These are phyloP conservation scores for Apophysomyces ossiformis DNA, from an alignment of 371 early-diverging fungal genomes.

Conservation along the genomic window DNA sequence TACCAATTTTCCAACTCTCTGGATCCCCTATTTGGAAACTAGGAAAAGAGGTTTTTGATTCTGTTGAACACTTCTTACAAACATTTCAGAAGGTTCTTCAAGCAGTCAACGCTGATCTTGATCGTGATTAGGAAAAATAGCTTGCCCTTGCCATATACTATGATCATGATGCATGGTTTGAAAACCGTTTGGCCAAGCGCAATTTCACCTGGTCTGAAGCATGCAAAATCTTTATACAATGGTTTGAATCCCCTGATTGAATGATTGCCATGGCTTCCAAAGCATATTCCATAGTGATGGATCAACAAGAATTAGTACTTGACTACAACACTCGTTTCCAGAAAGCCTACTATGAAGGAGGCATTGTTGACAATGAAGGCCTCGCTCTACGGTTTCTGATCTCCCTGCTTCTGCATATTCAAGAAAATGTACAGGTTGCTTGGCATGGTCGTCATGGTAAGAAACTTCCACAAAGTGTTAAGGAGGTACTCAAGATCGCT, in stretches of 20 bases:
- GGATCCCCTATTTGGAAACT: neutral
- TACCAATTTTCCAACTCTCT: neutral
- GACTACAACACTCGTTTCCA: neutral
- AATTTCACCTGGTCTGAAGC: neutral
- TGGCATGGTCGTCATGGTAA: slow-evolving; percentile 7
- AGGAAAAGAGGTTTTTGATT: neutral
- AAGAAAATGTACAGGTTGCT: neutral
- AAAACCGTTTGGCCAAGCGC: neutral
- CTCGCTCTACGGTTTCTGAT: neutral
- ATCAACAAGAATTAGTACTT: neutral
- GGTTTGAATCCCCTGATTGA: neutral
- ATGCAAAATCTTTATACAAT: neutral
- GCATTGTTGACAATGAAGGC: slow-evolving; percentile 2
- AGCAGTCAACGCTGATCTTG: neutral
- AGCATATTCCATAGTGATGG: neutral
- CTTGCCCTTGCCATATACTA: neutral
- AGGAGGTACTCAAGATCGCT: neutral
- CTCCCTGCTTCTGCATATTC: neutral
- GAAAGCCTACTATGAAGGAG: neutral
- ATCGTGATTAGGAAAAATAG: neutral
- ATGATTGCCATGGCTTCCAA: neutral
- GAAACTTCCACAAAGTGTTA: neutral
- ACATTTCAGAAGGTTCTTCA: neutral
- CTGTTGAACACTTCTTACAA: neutral
- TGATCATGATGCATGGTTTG: slow-evolving; percentile 6